phyloP scores from a whole-genome alignment of 805 yeast species.

The Hanseniaspora thailandica region DNA sequence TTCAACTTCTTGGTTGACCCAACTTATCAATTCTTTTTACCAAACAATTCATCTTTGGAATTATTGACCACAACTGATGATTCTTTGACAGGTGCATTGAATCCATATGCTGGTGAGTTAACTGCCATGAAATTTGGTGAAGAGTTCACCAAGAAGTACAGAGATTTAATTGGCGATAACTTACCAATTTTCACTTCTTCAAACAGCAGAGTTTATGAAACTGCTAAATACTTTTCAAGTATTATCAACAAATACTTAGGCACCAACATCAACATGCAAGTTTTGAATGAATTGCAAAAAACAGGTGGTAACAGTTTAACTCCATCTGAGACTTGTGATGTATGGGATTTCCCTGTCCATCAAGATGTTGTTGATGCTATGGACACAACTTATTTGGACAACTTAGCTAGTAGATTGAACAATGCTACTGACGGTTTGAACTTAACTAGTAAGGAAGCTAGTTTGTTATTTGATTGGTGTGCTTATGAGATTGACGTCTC shows the following conservation, averaged over 20 bases:
- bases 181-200: conserved; percentile 40
- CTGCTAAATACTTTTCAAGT: conserved; percentile 37
- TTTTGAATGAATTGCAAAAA: conserved; percentile 33
- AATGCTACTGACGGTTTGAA: conserved; percentile 43
- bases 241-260: conserved; percentile 38
- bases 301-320: conserved; percentile 43
- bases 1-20: conserved; percentile 42
- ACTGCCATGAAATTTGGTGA: conserved; percentile 37
- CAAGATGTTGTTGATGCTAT: conserved; percentile 19
- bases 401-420: conserved; percentile 49
- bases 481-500: conserved; percentile 63
- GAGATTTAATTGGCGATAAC: conserved; percentile 29
- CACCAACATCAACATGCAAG: conserved; percentile 28
- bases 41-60: conserved; percentile 33
- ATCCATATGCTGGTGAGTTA: conserved; percentile 38
- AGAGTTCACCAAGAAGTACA: conserved; percentile 35
- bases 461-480: conserved; percentile 47
- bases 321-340: conserved; percentile 35
- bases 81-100: conserved; percentile 18
- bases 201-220: conserved; percentile 38
- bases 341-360: conserved; percentile 25
- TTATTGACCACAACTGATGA: conserved; percentile 29
- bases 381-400: conserved; percentile 33
- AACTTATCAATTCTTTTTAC: conserved; percentile 36
- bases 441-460: conserved; percentile 43